Evolutionary conservation across 2,329 filamentous ascomycete species (phyloP), one percentile per base, ranked within the genome.

Genomic region (Cadophora sp.): DNA sequence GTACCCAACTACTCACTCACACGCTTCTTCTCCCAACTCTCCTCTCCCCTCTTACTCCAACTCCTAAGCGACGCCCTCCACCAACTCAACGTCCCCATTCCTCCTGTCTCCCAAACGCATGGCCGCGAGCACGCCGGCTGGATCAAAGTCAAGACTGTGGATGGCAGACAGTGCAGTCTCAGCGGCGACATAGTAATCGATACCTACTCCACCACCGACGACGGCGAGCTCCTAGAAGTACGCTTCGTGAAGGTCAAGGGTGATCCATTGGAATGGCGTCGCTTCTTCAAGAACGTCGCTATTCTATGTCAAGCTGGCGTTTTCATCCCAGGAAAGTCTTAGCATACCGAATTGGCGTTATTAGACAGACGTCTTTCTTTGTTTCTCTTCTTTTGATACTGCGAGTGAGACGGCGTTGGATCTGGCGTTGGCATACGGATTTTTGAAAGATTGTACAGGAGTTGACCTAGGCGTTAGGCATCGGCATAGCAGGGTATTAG

Each of bases 261-360:
- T 6, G 96, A 99, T 81, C 96, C 96, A 5, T 81, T 99, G 59
- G 95, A 98, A 81, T 99, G 96, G 96, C 87, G 96, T 68, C 84
- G 96, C 41, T 93, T 99, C 78, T 99, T 99, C 84, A 99, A 99
- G 81, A 94, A 93, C 79, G 87, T 97, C n/a, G 92, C 92, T 36
- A 84, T 96, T 70, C 83, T 95, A 68, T 96, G 94, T 80, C 92
- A 92, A 76, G 93, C 97, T 76, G 93, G 89, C 9, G 90, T 98
- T 53, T 92, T 89, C 77, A 85, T 84, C 71, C 87, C 86, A 56
- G 43, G 51, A 30, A 18, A 27, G n/a, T 61, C 24, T 27, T 59
- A 33, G 51, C 62, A 61, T 67, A 22, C 65, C 48, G 36, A 50
- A 63, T 30, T 43, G 41, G 65, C 20, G 41, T 64, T 63, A 20